Evolutionary conservation across 2,329 filamentous ascomycete genomes (phyloP).

Genomic region (Lachnellula arida): DNA sequence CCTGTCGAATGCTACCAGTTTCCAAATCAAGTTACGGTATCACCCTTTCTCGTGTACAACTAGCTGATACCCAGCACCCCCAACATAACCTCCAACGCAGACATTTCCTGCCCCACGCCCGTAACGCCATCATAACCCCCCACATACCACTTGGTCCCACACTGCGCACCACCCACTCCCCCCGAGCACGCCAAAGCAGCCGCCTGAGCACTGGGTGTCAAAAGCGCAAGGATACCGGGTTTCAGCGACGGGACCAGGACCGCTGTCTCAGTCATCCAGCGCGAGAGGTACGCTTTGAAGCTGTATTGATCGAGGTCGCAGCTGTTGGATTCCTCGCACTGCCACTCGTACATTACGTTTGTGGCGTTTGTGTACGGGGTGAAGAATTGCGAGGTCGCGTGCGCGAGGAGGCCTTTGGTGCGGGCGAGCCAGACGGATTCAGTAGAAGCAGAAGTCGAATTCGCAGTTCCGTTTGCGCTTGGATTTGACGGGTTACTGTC

Average conservation of each 20-base stretch:
- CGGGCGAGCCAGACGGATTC: slow-evolving; percentile 32
- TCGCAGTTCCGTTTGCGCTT: slow-evolving; percentile 35
- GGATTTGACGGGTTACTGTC: slow-evolving; percentile 24
- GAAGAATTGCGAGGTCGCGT: slow-evolving; percentile 30
- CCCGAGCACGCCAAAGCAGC: slow-evolving; percentile 53
- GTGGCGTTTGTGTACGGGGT: slow-evolving; percentile 10
- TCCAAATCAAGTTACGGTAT: too few relatives aligned
- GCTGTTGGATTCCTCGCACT: slow-evolving; percentile 60
- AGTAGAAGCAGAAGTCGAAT: too few relatives aligned
- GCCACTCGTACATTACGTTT: slow-evolving; percentile 49
- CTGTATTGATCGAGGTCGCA: slow-evolving; percentile 55
- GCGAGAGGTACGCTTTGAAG: slow-evolving; percentile 61
- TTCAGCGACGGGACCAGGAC: slow-evolving; percentile 54
- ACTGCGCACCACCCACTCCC: slow-evolving; percentile 54
- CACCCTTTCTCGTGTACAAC: too few relatives aligned
- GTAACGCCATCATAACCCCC: slow-evolving; percentile 51
- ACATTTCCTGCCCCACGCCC: slow-evolving; percentile 49
- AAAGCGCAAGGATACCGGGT: slow-evolving; percentile 45
- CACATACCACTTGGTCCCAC: slow-evolving; percentile 54
- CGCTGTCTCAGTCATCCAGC: slow-evolving; percentile 53
- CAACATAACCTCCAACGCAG: slow-evolving; percentile 47
- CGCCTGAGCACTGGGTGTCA: slow-evolving; percentile 47
- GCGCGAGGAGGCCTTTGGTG: slow-evolving; percentile 31
- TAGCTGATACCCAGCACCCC: too few relatives aligned
- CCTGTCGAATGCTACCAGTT: too few relatives aligned